Percentiles rank a stretch among this genome's conserved stretches.
Conservation (phyloP, 495 filamentous ascomycete species). For the Lasiosphaeris hirsuta region DNA sequence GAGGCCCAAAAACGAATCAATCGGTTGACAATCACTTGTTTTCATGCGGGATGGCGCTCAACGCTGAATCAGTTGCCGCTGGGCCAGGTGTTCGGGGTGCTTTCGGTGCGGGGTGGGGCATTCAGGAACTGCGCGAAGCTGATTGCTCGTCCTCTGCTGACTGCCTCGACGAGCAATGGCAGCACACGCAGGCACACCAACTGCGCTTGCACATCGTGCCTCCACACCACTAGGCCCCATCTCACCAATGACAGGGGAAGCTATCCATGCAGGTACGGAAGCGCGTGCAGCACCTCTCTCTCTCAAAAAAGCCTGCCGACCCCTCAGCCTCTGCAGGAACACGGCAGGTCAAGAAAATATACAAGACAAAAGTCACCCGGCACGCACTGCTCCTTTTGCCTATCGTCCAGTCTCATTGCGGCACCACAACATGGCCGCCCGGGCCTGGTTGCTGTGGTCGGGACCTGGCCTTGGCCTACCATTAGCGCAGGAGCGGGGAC, state of each 20-base stretch:
- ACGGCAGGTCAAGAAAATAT: constrained; percentile 4
- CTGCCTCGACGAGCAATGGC: background rate
- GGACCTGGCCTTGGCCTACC: background rate
- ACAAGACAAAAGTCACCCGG: background rate
- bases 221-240: constrained; percentile 9
- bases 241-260: constrained; percentile 7
- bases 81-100: constrained; percentile 1
- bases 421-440: no score
- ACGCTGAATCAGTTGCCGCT: constrained; percentile 16
- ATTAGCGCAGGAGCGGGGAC: background rate
- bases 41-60: constrained; percentile 2
- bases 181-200: background rate
- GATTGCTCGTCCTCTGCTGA: background rate
- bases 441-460: no score
- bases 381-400: background rate
- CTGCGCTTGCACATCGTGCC: background rate
- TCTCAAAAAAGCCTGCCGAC: constrained; percentile 9
- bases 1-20: constrained; percentile 6
- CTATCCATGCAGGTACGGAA: constrained; percentile 17
- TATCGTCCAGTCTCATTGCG: background rate
- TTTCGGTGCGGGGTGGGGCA: background rate
- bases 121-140: constrained; percentile 2
- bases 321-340: constrained; percentile 12
- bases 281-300: constrained; percentile 9
- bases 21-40: background rate